Base-by-base conservation (phyloP, 768 basidiomycete species). In the Gloeophyllum trabeum region DNA sequence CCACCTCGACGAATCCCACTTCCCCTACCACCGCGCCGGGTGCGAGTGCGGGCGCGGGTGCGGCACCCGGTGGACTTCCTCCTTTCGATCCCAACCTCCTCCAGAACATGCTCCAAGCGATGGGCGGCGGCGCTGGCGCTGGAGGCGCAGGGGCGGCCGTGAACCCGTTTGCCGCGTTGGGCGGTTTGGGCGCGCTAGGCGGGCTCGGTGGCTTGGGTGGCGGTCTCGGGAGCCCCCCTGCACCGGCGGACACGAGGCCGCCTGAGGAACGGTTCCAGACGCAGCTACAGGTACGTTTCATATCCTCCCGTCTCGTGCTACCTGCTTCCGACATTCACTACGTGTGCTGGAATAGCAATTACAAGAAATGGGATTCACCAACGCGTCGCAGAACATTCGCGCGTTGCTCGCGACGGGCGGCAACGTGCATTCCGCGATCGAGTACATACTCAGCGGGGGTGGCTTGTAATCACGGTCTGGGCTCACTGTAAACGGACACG, bases 231-330 rank as follows among this genome's bases (percentile, higher is more conserved):
- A 32, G 28, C 16, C 36, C 36, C 20, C 36, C 70, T 3, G 57
- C 72, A 0, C 79, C 87, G 5, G 63, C 76, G 1, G 86, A 90
- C 54, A 61, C 75, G 4, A 66, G 88, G 53, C 70, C 86, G 14
- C 81, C 91, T 1, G 94, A 98, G 57, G 94, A 94, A 66, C 69
- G 93, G 39, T 98, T 87, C 70, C 85, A 93, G 54, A 75, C 81
- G 14, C 87, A 91, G 54, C 64, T 90, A 3, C 81, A 84, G 73
- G 85, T 81, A 21, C 6, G 70, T 7, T 32, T 21, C 10, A 20
- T 22, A 10, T 41, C 26, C 28, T 52, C 24, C 16, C 28, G 28
- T 19, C 25, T 34, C 30, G 4, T 2, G 6, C 25, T 4, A 19
- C 3, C 34, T 42, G 18, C 1, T 46, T 45, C 35, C 39, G 28